phyloP scores from a whole-genome alignment of 495 filamentous ascomycete genomes.

The Xylaria venustula region DNA sequence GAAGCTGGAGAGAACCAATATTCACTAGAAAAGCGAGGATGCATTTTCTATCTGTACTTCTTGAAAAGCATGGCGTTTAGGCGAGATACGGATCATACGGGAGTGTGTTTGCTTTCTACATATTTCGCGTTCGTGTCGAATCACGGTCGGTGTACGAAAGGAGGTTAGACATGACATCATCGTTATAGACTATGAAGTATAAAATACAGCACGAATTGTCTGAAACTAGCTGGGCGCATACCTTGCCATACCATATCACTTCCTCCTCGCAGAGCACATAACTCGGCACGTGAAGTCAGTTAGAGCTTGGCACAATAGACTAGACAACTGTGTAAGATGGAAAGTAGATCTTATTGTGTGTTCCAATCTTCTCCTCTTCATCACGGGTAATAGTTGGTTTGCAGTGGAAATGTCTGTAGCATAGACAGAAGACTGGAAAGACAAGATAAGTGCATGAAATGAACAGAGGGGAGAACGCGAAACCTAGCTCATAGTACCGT shows the following conservation, averaged over 20 bases:
- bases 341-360: too few relatives aligned
- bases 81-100: background rate
- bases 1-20: too few relatives aligned
- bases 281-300: too few relatives aligned
- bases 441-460: background rate
- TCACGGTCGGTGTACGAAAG: too few relatives aligned
- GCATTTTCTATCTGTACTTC: constrained; percentile 27
- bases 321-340: too few relatives aligned
- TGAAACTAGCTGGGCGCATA: too few relatives aligned
- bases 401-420: background rate
- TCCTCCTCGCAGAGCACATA: too few relatives aligned
- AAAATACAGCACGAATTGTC: too few relatives aligned
- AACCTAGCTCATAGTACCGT: background rate
- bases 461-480: too few relatives aligned
- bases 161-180: background rate
- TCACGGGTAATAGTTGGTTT: too few relatives aligned
- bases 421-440: background rate
- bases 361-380: background rate
- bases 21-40: background rate
- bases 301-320: too few relatives aligned
- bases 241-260: too few relatives aligned
- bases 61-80: constrained; percentile 23
- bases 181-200: background rate
- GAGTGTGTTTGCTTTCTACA: background rate
- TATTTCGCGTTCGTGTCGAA: background rate